These are phyloP conservation scores for Serendipita sp. DNA, from an alignment of 768 basidiomycete species.

Conservation along the genomic window DNA sequence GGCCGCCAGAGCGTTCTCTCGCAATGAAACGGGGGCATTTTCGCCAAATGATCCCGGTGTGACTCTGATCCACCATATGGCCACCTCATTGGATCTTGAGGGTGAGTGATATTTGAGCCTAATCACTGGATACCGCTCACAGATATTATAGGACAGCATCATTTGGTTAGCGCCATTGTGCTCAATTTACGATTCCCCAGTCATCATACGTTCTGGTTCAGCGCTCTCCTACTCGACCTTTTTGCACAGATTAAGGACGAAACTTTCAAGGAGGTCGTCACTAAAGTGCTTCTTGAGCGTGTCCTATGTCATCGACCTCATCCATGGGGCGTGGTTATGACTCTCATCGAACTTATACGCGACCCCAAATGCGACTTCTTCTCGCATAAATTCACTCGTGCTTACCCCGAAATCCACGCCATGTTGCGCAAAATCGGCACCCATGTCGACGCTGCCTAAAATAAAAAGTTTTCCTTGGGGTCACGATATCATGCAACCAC, in stretches of 20 bases:
- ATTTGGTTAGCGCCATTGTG: conserved; percentile 80
- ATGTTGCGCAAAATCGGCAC: conserved; percentile 7
- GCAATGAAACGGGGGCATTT: conserved; percentile 69
- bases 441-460: conserved; percentile 1
- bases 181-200: conserved; percentile 95
- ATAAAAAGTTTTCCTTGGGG: not conserved
- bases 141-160: conserved; percentile 64
- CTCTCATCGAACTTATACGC: conserved; percentile 84
- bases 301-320: conserved; percentile 91
- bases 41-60: conserved; percentile 71
- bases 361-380: conserved; percentile 85
- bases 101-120: conserved; percentile 31
- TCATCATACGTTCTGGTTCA: conserved; percentile 98
- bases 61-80: conserved; percentile 65
- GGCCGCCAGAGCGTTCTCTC: conserved; percentile 73
- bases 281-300: conserved; percentile 80
- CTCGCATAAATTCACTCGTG: conserved; percentile 71
- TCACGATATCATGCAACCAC: not conserved
- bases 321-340: conserved; percentile 87
- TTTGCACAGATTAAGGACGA: conserved; percentile 68
- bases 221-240: conserved; percentile 71
- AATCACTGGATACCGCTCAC: not conserved
- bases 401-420: conserved; percentile 55
- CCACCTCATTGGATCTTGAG: conserved; percentile 75
- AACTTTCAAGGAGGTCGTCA: conserved; percentile 63